Base-by-base conservation (phyloP, 2,329 filamentous ascomycete genomes). In the Penicillium corylophilum region DNA sequence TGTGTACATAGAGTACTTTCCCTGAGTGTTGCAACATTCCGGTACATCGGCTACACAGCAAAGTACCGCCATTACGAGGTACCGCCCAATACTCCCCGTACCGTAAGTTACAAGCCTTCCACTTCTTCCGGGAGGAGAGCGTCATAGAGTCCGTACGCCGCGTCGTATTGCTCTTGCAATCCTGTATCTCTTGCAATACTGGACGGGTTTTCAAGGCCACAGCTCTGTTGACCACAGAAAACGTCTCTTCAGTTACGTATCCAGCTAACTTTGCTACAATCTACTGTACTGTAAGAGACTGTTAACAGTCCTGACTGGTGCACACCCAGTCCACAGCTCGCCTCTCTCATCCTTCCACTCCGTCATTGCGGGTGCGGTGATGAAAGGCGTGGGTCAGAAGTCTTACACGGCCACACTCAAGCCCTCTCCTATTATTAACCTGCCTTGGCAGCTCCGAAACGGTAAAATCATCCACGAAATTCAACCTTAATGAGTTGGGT, bases 341-440 rank as follows among this genome's bases (percentile, higher is more conserved):
- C 24, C n/a, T 18, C 23, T 39, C 23, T 39, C 22, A 15, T 46
- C 50, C 38, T 40, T 26, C 20, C 43, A 46, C 46, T 51, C 42
- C 55, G 50, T 58, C 53, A 56, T 56, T 50, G 48, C 50, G 52
- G 49, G 46, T 52, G 51, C 31, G 15, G 46, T 59, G 56, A 54
- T 59, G 51, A 56, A 44, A 49, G 16, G 44, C 51, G 54, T 56
- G 56, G 56, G 51, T 59, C 56, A 51, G 33, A 42, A 46, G 52
- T 51, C 53, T 50, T 56, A 48, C 46, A 54, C 40, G 50, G 53
- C 50, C 55, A 55, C 47, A 40, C 24, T 49, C 40, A 15, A 36
- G 23, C 48, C 48, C 33, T 42, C 29, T 44, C 41, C 29, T 42
- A 43, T 40, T 46, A 46, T 26, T 51, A 48, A 43, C 22, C n/a